Percentiles rank a stretch among this genome's conserved stretches.
phyloP scores from a whole-genome alignment of 345 rosid species.

The Salix koriyanagi region DNA sequence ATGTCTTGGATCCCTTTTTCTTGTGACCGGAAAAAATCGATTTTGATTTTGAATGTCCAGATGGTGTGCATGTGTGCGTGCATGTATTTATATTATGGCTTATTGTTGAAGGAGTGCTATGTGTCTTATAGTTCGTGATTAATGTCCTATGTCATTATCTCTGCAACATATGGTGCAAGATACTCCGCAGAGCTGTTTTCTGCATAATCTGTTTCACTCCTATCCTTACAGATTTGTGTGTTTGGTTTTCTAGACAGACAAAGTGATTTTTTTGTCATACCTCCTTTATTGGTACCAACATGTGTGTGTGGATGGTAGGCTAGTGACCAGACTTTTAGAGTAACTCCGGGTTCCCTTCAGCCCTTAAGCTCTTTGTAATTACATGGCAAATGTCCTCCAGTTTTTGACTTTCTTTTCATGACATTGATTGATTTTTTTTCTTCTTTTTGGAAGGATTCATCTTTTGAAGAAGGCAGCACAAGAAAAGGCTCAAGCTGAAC shows the following conservation, averaged over 20 bases:
- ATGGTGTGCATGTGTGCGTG: too few relatives aligned
- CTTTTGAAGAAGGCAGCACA: conserved; percentile 70
- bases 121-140: not conserved
- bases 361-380: conserved; percentile 23
- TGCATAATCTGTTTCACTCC: conserved; percentile 3
- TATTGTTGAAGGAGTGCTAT: not conserved
- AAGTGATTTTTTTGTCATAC: conserved; percentile 19
- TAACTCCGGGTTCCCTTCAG: conserved; percentile 22
- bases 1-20: too few relatives aligned
- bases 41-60: not conserved
- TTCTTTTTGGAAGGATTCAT: conserved; percentile 49
- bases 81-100: not conserved
- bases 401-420: not conserved
- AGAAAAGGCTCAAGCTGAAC: conserved; percentile 70
- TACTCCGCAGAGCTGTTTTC: not conserved
- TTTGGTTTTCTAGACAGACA: conserved; percentile 18
- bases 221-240: conserved; percentile 22
- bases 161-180: not conserved
- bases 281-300: conserved; percentile 23
- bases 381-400: conserved; percentile 6
- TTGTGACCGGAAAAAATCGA: too few relatives aligned
- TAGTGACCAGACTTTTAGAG: conserved; percentile 26
- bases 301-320: conserved; percentile 29
- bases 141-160: not conserved
- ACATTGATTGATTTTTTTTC: not conserved